These are phyloP conservation scores for Gelatoporia subvermispora DNA, from an alignment of 768 basidiomycete species.

Conservation along the genomic window DNA sequence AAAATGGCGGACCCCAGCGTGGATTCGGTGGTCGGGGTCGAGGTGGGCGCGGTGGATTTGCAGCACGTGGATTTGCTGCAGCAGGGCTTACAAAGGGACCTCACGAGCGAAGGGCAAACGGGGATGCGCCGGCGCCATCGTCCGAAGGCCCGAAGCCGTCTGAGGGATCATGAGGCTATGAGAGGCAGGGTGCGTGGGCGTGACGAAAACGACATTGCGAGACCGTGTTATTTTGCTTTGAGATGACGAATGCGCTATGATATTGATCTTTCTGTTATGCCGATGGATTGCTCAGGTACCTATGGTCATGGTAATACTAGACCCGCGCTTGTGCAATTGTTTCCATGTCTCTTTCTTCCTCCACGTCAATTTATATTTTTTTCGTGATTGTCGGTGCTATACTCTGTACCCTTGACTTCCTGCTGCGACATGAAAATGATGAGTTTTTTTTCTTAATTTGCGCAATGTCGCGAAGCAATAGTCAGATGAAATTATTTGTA, in stretches of 20 bases:
- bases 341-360: no score
- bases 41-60: conserved; percentile 51
- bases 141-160: conserved; percentile 12
- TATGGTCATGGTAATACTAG: conserved; percentile 6
- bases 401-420: no score
- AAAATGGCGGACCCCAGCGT: conserved; percentile 15
- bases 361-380: no score
- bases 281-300: neutral
- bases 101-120: conserved; percentile 20
- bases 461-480: no score
- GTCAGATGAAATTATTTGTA: no score
- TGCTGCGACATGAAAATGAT: no score
- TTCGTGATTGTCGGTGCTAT: no score
- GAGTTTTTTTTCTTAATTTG: no score
- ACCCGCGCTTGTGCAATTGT: neutral
- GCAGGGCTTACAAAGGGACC: conserved; percentile 53
- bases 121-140: conserved; percentile 18
- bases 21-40: conserved; percentile 47
- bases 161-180: conserved; percentile 4
- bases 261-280: neutral
- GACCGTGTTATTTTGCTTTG: neutral
- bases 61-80: conserved; percentile 60
- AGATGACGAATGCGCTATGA: neutral
- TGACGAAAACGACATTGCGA: neutral
- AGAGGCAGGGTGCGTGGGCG: neutral